Evolutionary conservation across 2,329 filamentous ascomycete genomes (phyloP), one percentile per base, ranked within the genome.

Genomic region (Fusarium sp.): DNA sequence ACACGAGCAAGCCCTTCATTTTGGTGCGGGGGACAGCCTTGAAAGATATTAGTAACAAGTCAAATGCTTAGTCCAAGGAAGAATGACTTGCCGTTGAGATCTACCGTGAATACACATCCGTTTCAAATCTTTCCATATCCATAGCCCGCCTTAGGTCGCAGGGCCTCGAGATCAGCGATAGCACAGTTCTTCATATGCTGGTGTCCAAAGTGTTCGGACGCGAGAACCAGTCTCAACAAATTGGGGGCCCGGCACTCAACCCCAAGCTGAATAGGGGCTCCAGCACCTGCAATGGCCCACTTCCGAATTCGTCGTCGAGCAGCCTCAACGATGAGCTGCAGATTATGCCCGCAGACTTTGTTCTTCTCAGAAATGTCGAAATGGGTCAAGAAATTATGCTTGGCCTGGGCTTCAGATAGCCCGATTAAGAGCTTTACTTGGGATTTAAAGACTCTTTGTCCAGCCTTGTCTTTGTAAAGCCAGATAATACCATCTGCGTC

Each of bases 261-360:
- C 9, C 58, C 39, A 16, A 66, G 23, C 7, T 18, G 6, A 29
- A 9, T 54, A 10, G 31, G 33, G 15, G 46, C 11, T 11, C 29
- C 61, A 42, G 42, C 39, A 27, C 63, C 60, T 5, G 52, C 45
- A 18, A 15, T 41, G 18, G 44, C 39, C 61, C 61, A 66, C 15
- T 60, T 67, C 12, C 38, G 10, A n/a, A 67, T 41, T 7, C 64
- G 48, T 25, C 64, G 55, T 29, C 63, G 38, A 19, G 63, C 63
- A 27, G 64, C 54, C 3, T 61, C 44, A 21, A 67, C 19, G n/a
- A 67, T 61, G 23, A 67, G 63, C 12, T 41, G 35, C 4, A 33
- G 25, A 27, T 67, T 60, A 14, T 60, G 41, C 3, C 35, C 35
- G 9, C 31, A 58, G 31, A 66, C 35, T 35, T 45, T 39, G 9